Percentiles rank a stretch among this genome's conserved stretches.
These are phyloP conservation scores for Diaporthe sp. DNA, from an alignment of 2,329 filamentous ascomycete species.

Conservation along the genomic window DNA sequence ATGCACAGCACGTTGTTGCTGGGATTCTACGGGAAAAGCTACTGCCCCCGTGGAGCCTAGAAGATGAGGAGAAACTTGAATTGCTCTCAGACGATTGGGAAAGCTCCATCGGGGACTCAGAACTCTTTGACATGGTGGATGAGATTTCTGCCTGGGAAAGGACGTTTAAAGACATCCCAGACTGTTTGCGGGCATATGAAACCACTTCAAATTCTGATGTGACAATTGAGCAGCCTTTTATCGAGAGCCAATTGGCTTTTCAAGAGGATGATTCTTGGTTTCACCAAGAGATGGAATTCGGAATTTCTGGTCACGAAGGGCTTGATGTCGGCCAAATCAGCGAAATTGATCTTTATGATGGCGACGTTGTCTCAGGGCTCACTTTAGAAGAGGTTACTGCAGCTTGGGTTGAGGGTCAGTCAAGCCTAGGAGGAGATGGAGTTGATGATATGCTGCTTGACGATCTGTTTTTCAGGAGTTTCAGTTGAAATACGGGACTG, in stretches of 20 bases:
- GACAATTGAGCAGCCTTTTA: neutral
- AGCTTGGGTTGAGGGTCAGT: neutral
- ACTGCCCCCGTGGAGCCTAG: accelerated
- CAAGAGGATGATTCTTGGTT: neutral
- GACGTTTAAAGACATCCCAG: neutral
- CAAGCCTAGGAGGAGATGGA: neutral
- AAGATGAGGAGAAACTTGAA: neutral
- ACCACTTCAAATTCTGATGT: neutral
- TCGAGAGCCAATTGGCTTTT: neutral
- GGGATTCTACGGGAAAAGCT: neutral
- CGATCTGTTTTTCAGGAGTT: too few species aligned
- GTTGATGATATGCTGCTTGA: neutral
- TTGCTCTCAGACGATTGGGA: neutral
- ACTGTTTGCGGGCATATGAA: too few species aligned
- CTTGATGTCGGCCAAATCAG: neutral
- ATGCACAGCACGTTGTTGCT: neutral
- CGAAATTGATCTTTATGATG: neutral
- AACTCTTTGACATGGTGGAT: too few species aligned
- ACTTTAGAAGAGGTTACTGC: neutral
- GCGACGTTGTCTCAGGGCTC: neutral
- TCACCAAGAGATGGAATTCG: neutral
- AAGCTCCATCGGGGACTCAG: neutral
- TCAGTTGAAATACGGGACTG: too few species aligned
- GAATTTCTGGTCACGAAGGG: too few species aligned
- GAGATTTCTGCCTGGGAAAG: too few species aligned